Base-by-base conservation (phyloP, 331 rosid genomes). In the Quercus tomentella region DNA sequence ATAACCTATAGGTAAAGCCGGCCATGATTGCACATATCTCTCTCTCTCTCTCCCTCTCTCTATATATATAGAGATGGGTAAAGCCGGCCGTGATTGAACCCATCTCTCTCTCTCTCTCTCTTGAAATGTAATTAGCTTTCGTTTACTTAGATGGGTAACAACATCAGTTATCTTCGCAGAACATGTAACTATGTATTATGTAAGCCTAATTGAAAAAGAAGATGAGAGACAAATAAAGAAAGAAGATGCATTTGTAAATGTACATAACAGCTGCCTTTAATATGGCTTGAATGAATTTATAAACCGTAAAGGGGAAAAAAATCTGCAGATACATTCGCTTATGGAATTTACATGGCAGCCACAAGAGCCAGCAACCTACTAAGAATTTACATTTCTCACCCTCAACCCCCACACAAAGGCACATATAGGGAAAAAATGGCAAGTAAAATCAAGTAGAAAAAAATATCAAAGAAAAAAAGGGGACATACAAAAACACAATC, bases 301-400 rank as follows among this genome's bases (percentile, higher is more conserved):
- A 84, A 70, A 77, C 76, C 60, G 77, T 28, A 8, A 41, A 49
- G 75, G 76, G 73, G 37, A 75, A 72, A 79, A 78, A 77, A 70
- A 30, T 73, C 51, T 73, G 92, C 82, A 81, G 82, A 92, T 83
- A 85, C 87, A 79, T 73, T 83, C 80, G 82, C 86, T 88, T 83
- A 81, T 79, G 89, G 86, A 85, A 88, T 89, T 88, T 94, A 92
- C 90, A 94, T 77, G 80, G 91, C 86, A 80, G 91, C 91, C 87
- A 89, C 81, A 84, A 84, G 86, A 84, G 84, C 81, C 85, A 81
- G 89, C 90, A 89, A 88, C 88, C 94, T 88, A 87, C 92, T 76
- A 87, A 55, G 89, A 86, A 95, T 92, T 81, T 92, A 95, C 98
- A 91, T 85, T 91, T 88, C 93, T 91, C 90, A 86, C 90, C 90